phyloP scores from a whole-genome alignment of 306 rosid genomes.

The Cyclanthera cordifolia region DNA sequence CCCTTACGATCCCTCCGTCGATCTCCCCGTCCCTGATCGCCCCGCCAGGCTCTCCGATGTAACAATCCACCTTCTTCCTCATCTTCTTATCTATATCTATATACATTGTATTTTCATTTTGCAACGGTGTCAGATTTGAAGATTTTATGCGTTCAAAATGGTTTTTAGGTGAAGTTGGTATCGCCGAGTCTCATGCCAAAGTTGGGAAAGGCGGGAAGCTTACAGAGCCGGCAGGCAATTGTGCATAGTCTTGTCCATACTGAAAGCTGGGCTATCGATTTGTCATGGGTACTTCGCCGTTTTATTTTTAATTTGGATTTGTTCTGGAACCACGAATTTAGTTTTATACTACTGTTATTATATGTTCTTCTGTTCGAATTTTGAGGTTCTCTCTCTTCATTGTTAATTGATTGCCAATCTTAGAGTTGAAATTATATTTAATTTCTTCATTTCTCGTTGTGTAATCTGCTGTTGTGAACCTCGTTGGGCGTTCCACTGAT shows the following conservation, averaged over 20 bases:
- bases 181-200: constrained; percentile 74
- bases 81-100: background rate
- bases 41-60: constrained; percentile 66
- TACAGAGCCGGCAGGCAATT: constrained; percentile 75
- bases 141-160: background rate
- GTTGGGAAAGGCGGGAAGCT: constrained; percentile 89
- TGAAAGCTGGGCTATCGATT: constrained; percentile 89
- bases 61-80: background rate
- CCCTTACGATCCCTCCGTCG: constrained; percentile 33
- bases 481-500: background rate
- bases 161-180: constrained; percentile 59
- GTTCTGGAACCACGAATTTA: background rate
- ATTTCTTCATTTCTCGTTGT: background rate
- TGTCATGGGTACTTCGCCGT: constrained; percentile 58
- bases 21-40: constrained; percentile 53
- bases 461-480: background rate
- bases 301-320: background rate
- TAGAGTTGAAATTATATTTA: background rate
- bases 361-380: background rate
- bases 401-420: background rate
- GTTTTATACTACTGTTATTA: background rate
- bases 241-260: constrained; percentile 76
- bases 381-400: background rate
- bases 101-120: background rate
- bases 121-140: constrained; percentile 23